These are phyloP conservation scores for Yarrowia sp. DNA, from an alignment of 805 yeast species.

Conservation along the genomic window DNA sequence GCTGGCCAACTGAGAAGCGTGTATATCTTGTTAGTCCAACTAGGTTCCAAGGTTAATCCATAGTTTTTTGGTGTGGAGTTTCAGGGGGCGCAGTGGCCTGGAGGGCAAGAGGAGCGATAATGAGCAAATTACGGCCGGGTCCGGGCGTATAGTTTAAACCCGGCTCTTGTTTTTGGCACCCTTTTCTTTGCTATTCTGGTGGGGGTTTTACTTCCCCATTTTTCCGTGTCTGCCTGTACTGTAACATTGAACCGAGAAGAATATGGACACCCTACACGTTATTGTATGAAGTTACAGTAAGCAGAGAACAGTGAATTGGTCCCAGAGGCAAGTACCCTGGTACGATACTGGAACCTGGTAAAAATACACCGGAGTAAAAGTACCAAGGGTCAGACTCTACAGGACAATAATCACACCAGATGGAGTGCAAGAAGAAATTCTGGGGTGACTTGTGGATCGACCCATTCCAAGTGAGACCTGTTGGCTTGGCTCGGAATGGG, in stretches of 20 bases:
- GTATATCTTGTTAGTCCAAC: slow-evolving; percentile 11
- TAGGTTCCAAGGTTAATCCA: neutral
- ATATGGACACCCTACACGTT: too few relatives aligned
- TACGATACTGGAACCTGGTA: too few relatives aligned
- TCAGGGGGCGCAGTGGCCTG: neutral
- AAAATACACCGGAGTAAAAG: too few relatives aligned
- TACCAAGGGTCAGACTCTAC: too few relatives aligned
- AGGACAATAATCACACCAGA: too few relatives aligned
- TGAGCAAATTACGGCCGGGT: neutral
- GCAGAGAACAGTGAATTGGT: too few relatives aligned
- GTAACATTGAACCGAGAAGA: too few relatives aligned
- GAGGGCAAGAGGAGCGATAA: neutral
- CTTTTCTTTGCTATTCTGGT: too few relatives aligned
- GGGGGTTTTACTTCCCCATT: too few relatives aligned
- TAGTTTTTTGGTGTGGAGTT: neutral
- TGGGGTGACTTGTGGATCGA: neutral
- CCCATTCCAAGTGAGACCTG: neutral
- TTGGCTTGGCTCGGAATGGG: neutral
- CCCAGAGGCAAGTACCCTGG: too few relatives aligned
- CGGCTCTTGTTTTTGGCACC: neutral
- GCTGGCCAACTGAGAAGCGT: neutral
- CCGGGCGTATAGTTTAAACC: neutral
- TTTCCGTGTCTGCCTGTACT: too few relatives aligned
- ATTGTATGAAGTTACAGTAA: too few relatives aligned
- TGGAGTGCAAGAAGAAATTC: neutral